Conservation (phyloP, 2,329 filamentous ascomycete genomes). For the Talaromyces piceae region DNA sequence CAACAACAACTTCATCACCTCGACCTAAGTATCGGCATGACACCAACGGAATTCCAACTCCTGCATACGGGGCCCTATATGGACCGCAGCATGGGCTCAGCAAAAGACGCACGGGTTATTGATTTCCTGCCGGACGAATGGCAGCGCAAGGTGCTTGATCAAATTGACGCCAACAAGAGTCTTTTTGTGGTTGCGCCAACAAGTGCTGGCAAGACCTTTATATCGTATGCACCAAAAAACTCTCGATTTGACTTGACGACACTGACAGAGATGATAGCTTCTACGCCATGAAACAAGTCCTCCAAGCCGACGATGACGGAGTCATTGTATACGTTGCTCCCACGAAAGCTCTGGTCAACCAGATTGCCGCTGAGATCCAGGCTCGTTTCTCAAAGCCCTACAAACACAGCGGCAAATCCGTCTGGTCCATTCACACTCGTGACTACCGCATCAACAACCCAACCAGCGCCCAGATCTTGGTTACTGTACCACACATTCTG, state of each 20-base stretch:
- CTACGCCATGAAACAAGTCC: constrained; percentile 71
- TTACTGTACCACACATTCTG: constrained; percentile 70
- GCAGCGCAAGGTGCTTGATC: constrained; percentile 67
- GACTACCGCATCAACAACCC: constrained; percentile 70
- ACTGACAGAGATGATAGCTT: constrained; percentile 40
- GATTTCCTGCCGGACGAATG: constrained; percentile 68
- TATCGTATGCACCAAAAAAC: constrained; percentile 36
- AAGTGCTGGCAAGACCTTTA: constrained; percentile 75
- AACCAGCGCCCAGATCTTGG: constrained; percentile 63
- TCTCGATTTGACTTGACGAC: not conserved
- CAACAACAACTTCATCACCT: no score
- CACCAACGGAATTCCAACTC: constrained; percentile 57
- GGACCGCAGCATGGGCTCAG: constrained; percentile 64
- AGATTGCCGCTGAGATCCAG: constrained; percentile 72
- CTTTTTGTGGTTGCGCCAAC: constrained; percentile 71
- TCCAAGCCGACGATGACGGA: constrained; percentile 60
- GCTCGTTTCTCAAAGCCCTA: constrained; percentile 61
- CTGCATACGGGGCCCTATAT: constrained; percentile 64
- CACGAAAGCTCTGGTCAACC: constrained; percentile 75
- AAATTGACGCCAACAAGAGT: constrained; percentile 62
- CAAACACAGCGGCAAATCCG: constrained; percentile 48
- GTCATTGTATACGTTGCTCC: constrained; percentile 73
- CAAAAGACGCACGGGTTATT: constrained; percentile 56
- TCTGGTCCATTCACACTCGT: constrained; percentile 72
- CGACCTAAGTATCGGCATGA: constrained; percentile 29